These are phyloP conservation scores for Penicillium nucicola DNA, from an alignment of 495 filamentous ascomycete species.

Conservation along the genomic window DNA sequence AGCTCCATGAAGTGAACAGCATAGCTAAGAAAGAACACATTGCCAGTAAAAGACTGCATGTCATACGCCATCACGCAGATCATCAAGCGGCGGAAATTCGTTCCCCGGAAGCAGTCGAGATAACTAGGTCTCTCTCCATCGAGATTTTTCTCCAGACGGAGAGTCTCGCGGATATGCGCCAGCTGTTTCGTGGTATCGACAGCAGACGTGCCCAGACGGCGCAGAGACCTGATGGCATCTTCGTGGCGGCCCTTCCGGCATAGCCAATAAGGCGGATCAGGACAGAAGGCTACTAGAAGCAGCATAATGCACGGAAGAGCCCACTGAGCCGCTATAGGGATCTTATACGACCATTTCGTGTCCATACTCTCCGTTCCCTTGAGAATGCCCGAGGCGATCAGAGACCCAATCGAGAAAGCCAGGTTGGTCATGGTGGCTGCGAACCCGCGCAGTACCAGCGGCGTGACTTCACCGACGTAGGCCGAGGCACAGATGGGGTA, in stretches of 20 bases:
- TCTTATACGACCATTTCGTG: constrained; percentile 32
- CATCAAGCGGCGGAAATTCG: constrained; percentile 41
- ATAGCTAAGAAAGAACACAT: constrained; percentile 30
- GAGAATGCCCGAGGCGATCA: constrained; percentile 38
- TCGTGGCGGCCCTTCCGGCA: constrained; percentile 40
- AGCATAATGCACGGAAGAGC: constrained; percentile 30
- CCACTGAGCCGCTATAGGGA: constrained; percentile 38
- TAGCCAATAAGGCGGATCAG: constrained; percentile 50
- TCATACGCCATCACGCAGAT: constrained; percentile 49
- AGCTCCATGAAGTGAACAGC: constrained; percentile 51
- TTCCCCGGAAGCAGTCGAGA: constrained; percentile 43
- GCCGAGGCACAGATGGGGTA: constrained; percentile 36
- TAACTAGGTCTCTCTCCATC: constrained; percentile 36
- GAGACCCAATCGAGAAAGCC: constrained; percentile 34
- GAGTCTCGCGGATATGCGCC: constrained; percentile 33
- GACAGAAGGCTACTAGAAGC: constrained; percentile 39
- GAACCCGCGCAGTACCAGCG: constrained; percentile 39
- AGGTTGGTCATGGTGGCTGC: constrained; percentile 38
- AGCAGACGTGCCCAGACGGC: constrained; percentile 27
- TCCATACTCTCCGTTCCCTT: constrained; percentile 32
- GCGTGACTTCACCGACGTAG: constrained; percentile 36
- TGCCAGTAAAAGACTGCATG: constrained; percentile 42
- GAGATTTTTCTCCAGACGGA: constrained; percentile 40
- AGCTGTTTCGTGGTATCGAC: constrained; percentile 20
- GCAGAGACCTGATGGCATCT: constrained; percentile 32